Base-by-base conservation (phyloP, 192 early-diverging fungal genomes). In the Coemansia sp. region DNA sequence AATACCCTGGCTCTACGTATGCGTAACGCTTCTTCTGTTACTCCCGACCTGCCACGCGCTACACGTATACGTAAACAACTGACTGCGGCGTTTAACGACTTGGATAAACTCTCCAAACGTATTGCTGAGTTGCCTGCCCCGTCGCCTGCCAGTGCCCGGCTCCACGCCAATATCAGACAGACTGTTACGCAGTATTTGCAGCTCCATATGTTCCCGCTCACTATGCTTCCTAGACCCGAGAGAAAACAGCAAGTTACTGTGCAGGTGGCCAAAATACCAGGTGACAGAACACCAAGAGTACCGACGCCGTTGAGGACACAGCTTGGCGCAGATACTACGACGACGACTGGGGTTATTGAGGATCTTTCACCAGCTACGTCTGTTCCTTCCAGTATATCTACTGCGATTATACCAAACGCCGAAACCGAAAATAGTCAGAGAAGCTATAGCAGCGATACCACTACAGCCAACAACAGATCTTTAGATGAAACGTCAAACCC, bases 201-300 rank as follows among this genome's bases (percentile, higher is more conserved):
- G 69, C 84, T 84, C 30, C 88, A 89, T 31, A 93, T 93, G 91
- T 86, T 91, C 33, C 88, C 91, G 11, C 77, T 93, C 20, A 86
- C 86, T 8, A 86, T 91, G 66, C 69, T 93, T 28, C 91, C 91
- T 17, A 75, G 79, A 34, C 80, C 87, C 0, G 69, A 89, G 54
- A 85, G 85, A 33, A 65, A 63, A 4, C 64, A 72, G 54, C 59
- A 60, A n/a, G 32, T 45, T 30, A 42, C 38, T 14, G 32, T 48
- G 16, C 51, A 55, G n/a, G 29, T 30, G 52, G 31, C 14, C 40
- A 61, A 22, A 20, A 17, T 22, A 12, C 17, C 22, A 4, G 51
- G 22, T 11, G 29, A 54, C 29, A 30, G 22, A 30, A 25, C 51
- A 22, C 51, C 51, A 1, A 54, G 51, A 14, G 6, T 48, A 29